Percentiles rank a stretch among this genome's conserved stretches.
phyloP scores from a whole-genome alignment of 768 basidiomycete species.

The Trametes coccinea region DNA sequence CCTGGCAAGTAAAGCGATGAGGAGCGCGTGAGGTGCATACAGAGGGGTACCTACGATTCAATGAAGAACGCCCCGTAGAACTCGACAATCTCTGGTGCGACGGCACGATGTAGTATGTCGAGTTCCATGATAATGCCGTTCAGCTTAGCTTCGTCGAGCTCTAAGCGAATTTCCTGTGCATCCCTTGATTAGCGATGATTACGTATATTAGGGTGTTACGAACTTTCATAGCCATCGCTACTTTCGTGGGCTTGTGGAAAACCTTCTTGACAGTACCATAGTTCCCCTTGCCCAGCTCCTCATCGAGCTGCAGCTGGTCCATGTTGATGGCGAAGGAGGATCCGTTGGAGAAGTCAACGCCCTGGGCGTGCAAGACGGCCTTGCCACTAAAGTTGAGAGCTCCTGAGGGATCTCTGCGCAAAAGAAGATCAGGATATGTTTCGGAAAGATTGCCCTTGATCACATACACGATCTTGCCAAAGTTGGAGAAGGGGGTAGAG shows the following conservation, averaged over 20 bases:
- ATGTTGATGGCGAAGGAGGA: conserved; percentile 92
- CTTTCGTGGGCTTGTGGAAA: conserved; percentile 89
- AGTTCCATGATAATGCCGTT: conserved; percentile 99
- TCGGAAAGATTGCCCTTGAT: not conserved
- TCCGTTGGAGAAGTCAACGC: conserved; percentile 88
- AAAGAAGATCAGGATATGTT: not conserved
- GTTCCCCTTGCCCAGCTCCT: conserved; percentile 95
- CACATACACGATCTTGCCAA: conserved; percentile 89
- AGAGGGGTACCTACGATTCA: conserved; percentile 62
- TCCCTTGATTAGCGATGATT: not conserved
- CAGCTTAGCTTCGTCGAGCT: conserved; percentile 90
- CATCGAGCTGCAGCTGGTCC: conserved; percentile 85
- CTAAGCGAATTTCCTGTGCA: conserved; percentile 91
- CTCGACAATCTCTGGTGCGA: conserved; percentile 90
- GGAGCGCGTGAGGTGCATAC: too few relatives aligned
- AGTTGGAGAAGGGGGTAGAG: conserved; percentile 86
- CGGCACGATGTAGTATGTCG: conserved; percentile 93
- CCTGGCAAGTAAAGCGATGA: conserved; percentile 4
- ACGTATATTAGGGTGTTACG: conserved; percentile 17
- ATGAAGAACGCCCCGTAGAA: conserved; percentile 99
- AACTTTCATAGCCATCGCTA: conserved; percentile 99
- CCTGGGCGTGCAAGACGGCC: conserved; percentile 87
- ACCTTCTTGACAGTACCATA: conserved; percentile 98
- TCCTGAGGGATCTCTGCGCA: conserved; percentile 88
- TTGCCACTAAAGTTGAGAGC: conserved; percentile 91